A percentile compares a stretch with the other conserved stretches of the same genome.
Evolutionary conservation across 306 rosid species (phyloP).

Genomic region (Quercus gilva): DNA sequence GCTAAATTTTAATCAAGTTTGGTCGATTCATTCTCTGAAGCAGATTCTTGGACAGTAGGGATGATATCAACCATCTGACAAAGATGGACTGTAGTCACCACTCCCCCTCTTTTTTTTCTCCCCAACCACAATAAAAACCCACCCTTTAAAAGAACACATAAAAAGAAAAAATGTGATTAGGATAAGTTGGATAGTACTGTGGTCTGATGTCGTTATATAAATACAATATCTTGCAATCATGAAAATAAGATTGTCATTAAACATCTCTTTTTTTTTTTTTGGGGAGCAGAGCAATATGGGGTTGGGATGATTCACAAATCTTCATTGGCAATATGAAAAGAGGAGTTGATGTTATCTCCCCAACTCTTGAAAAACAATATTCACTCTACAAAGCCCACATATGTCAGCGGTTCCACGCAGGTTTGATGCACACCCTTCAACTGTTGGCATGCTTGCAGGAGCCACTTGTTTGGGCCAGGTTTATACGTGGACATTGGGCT

Average conservation of each 20-base stretch:
- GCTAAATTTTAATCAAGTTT: too few species aligned
- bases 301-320: too few species aligned
- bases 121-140: too few species aligned
- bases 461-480: constrained; percentile 51
- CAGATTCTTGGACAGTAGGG: too few species aligned
- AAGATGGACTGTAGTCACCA: too few species aligned
- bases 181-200: too few species aligned
- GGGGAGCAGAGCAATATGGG: constrained; percentile 45
- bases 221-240: not conserved
- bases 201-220: not conserved
- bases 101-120: too few species aligned
- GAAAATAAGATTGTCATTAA: not conserved
- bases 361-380: constrained; percentile 30
- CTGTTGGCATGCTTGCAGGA: constrained; percentile 48
- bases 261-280: not conserved
- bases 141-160: too few species aligned
- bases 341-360: constrained; percentile 13
- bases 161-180: too few species aligned
- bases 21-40: too few species aligned
- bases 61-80: too few species aligned
- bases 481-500: constrained; percentile 32
- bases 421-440: constrained; percentile 53
- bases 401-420: constrained; percentile 81
- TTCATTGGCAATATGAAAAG: too few species aligned
- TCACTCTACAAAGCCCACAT: constrained; percentile 57